Evolutionary conservation across 1,284 basidiomycete species (phyloP).

Genomic region (Rugosomyces carneus): DNA sequence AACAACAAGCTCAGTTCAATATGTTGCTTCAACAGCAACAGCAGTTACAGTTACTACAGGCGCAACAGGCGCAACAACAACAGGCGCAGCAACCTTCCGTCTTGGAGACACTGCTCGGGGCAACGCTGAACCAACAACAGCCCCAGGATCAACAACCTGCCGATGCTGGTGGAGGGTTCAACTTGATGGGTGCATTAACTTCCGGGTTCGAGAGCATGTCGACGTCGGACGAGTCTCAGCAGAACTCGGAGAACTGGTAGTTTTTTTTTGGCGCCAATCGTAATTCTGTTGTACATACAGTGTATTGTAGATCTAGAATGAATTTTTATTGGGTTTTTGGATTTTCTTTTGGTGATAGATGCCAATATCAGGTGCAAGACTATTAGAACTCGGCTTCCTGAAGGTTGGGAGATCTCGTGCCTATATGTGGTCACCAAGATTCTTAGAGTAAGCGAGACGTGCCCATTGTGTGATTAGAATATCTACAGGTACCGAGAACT

Average conservation of each 20-base stretch:
- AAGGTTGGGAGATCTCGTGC: too few relatives aligned
- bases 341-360: too few relatives aligned
- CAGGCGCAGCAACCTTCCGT: neutral
- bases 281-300: too few relatives aligned
- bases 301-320: too few relatives aligned
- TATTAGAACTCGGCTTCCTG: too few relatives aligned
- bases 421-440: too few relatives aligned
- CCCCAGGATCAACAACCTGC: neutral
- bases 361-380: too few relatives aligned
- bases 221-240: neutral
- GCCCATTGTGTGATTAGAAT: too few relatives aligned
- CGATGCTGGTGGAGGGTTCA: neutral
- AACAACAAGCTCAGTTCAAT: constrained; percentile 1
- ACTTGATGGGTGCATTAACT: neutral
- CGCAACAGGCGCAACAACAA: neutral
- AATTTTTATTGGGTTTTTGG: too few relatives aligned
- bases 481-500: constrained; percentile 4
- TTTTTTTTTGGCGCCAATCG: too few relatives aligned
- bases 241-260: neutral
- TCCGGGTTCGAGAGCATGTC: neutral
- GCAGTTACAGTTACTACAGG: neutral
- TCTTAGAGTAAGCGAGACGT: too few relatives aligned
- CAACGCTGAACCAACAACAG: neutral
- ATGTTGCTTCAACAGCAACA: neutral
- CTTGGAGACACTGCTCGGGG: neutral